Percentiles rank a stretch among this genome's conserved stretches.
Evolutionary conservation across 2,329 filamentous ascomycete genomes (phyloP).

Genomic region (Monosporascus sp.): DNA sequence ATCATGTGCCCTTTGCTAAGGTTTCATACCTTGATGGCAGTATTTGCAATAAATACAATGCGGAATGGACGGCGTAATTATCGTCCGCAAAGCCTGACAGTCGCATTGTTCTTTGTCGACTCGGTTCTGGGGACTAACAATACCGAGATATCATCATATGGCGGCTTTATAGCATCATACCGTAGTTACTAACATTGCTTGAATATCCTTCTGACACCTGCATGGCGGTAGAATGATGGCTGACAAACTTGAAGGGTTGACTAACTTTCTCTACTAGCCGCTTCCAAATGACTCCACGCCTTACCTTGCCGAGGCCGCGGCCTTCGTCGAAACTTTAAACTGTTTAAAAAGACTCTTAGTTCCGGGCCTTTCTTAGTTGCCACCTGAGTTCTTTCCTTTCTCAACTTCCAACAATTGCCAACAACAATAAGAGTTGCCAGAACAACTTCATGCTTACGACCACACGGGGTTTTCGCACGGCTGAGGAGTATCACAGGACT

Average conservation of each 20-base stretch:
- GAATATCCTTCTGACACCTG: no score
- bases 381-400: not conserved
- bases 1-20: not conserved
- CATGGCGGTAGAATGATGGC: no score
- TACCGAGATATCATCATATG: not conserved
- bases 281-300: not conserved
- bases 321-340: not conserved
- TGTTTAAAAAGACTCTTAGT: not conserved
- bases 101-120: not conserved
- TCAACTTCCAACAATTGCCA: not conserved
- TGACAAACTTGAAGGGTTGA: no score
- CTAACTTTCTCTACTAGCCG: not conserved
- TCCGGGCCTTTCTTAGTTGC: not conserved
- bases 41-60: not conserved
- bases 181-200: no score
- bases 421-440: constrained; percentile 2
- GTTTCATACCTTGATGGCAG: no score
- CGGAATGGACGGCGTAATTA: not conserved
- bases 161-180: not conserved
- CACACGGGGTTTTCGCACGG: constrained; percentile 41
- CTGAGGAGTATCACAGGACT: constrained; percentile 57
- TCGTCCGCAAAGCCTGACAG: not conserved
- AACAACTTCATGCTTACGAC: constrained; percentile 30
- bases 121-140: not conserved
- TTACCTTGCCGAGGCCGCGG: not conserved